These are phyloP conservation scores for Cercophora newfieldiana DNA, from an alignment of 495 filamentous ascomycete genomes.

Conservation along the genomic window DNA sequence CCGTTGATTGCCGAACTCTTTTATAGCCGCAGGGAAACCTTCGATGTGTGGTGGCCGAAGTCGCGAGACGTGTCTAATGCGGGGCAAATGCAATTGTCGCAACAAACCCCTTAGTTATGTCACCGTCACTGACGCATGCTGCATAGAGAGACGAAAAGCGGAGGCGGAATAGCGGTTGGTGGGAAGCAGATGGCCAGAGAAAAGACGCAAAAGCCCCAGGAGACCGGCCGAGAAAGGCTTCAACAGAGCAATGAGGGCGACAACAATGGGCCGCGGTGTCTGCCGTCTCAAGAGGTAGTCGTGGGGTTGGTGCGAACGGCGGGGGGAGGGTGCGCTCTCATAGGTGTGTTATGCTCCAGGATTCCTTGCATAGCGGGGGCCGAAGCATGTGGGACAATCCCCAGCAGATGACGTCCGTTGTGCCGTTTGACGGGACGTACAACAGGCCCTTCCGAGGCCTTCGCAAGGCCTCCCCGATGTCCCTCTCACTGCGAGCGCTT, in stretches of 20 bases:
- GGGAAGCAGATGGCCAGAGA: not conserved
- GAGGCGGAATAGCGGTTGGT: not conserved
- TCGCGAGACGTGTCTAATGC: conserved; percentile 10
- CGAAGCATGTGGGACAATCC: not conserved
- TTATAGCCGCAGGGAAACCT: not conserved
- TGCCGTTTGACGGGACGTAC: conserved; percentile 5
- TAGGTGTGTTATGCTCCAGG: not conserved
- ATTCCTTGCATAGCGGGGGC: conserved; percentile 7
- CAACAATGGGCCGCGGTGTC: not conserved
- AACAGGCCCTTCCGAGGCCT: not conserved
- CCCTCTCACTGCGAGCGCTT: not conserved
- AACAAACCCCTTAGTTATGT: conserved; percentile 13
- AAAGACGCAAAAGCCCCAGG: not conserved
- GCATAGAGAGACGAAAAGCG: not conserved
- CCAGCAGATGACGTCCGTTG: not conserved
- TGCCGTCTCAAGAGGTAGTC: not conserved
- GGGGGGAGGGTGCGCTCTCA: not conserved
- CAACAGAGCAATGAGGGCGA: not conserved
- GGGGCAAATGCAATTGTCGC: conserved; percentile 17
- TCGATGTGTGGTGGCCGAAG: not conserved
- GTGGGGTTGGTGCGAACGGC: conserved; percentile 7
- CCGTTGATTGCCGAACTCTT: not conserved
- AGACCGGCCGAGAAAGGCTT: not conserved
- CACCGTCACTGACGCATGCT: not conserved
- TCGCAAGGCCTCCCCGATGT: not conserved